These are phyloP conservation scores for Coleophoma cylindrospora DNA, from an alignment of 2,329 filamentous ascomycete genomes.

Conservation along the genomic window DNA sequence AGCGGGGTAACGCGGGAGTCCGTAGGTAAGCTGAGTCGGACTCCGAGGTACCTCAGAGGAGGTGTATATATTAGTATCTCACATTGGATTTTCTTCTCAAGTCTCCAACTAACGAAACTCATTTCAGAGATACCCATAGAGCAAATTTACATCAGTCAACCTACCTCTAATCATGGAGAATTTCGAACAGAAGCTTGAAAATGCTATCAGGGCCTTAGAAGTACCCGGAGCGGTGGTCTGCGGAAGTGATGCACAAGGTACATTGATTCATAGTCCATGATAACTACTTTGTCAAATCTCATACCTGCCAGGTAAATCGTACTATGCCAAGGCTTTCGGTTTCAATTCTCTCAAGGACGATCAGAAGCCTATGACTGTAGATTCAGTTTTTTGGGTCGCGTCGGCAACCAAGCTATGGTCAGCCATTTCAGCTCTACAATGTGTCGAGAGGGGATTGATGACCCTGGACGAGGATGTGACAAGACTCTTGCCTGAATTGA, in stretches of 20 bases:
- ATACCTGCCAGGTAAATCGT: neutral
- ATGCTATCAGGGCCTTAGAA: neutral
- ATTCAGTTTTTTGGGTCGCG: slow-evolving; percentile 56
- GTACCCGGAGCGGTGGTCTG: neutral
- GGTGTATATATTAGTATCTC: no score
- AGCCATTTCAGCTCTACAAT: slow-evolving; percentile 35
- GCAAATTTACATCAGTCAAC: neutral
- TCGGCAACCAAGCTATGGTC: slow-evolving; percentile 44
- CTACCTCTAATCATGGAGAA: neutral
- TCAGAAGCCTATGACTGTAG: slow-evolving; percentile 29
- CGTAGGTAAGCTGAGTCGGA: no score
- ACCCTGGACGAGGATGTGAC: slow-evolving; percentile 27
- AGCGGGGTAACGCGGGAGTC: no score
- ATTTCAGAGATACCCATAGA: neutral
- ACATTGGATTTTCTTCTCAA: neutral
- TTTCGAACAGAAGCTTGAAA: neutral
- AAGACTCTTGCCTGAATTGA: slow-evolving; percentile 12
- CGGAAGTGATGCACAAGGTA: neutral
- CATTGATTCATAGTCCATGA: no score
- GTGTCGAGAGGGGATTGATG: slow-evolving; percentile 46
- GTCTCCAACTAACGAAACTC: neutral
- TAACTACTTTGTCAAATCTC: no score
- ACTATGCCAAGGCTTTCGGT: slow-evolving; percentile 2
- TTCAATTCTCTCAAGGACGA: slow-evolving; percentile 1
- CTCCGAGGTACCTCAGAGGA: no score